phyloP scores from a whole-genome alignment of 2,329 filamentous ascomycete genomes.

The Penicillium sp. region DNA sequence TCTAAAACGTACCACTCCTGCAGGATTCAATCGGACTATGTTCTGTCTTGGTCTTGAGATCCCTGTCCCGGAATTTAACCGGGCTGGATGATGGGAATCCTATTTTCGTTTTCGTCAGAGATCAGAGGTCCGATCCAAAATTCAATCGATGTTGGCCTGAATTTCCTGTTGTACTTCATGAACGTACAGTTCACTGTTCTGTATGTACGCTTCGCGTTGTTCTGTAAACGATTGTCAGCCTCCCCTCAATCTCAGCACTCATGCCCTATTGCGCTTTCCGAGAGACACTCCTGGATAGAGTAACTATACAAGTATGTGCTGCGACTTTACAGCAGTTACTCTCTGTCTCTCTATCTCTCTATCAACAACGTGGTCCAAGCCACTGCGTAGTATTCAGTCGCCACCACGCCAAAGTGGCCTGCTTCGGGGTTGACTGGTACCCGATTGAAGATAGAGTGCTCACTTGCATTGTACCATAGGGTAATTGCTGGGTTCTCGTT shows the following conservation, averaged over 20 bases:
- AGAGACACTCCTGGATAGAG: too few species aligned
- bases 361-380: neutral
- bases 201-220: neutral
- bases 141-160: neutral
- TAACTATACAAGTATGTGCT: too few species aligned
- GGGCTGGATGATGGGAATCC: neutral
- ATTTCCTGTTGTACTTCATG: neutral
- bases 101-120: neutral
- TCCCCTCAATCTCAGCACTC: neutral
- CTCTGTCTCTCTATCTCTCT: neutral
- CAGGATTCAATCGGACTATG: neutral
- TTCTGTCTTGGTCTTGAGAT: neutral
- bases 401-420: neutral
- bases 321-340: too few species aligned
- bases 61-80: neutral
- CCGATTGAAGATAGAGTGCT: slow-evolving; percentile 2
- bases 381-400: neutral
- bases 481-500: neutral
- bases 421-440: neutral
- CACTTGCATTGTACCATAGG: slow-evolving; percentile 4
- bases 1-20: neutral
- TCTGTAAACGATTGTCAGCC: neutral
- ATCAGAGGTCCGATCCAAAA: neutral
- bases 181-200: neutral
- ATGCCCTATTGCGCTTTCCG: neutral